Base-by-base conservation (phyloP, 768 basidiomycete species). In the Hysterangium stoloniferum region DNA sequence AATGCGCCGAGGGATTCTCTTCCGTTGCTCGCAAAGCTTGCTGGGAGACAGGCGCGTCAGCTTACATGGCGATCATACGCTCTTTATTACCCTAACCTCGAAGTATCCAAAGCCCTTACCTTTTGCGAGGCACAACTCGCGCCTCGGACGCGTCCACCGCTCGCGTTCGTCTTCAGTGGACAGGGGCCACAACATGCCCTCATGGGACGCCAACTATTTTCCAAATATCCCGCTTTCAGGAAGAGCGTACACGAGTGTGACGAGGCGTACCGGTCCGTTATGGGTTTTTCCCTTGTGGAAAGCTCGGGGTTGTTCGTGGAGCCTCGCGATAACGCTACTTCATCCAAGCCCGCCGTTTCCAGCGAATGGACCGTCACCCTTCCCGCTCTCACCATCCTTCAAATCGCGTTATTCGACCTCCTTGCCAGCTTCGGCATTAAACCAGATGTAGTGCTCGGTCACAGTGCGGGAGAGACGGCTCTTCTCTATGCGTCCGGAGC, bases 401-500 rank as follows among this genome's bases (percentile, higher is more conserved):
- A 76, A 54, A 69, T 76, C 8, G 75, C 73, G 0, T 48, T 74
- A 5, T 66, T 68, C 53, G 75, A 76, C 41, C 62, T 71, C 2
- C 55, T 75, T 1, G 52, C 52, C 1, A 62, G 63, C 40, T 36
- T 73, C 12, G 68, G 70, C 6, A 47, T 73, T 38, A 53, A 48
- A 11, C 71, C 75, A 0, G 65, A 72, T 36, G 58, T 61, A 5
- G 58, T 74, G 13, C 42, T 75, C 5, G 75, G 75, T 0, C 73
- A 75, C 57, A 75, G 74, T n/a, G 71, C 72, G 12, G 74, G 74
- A 9, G 74, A 76, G 54, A 71, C 71, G 0, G 68, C 69, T 0
- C 43, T 74, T 17, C 52, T 75, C 9, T 73, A 72, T 48, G 67
- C 72, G 0, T 72, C 70, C 4, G 72, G 73, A 19, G 71, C 74